Evolutionary conservation across 352 stramenopile genomes (phyloP), one percentile per base, ranked within the genome.

Genomic region (Globisporangium recalcitrans): DNA sequence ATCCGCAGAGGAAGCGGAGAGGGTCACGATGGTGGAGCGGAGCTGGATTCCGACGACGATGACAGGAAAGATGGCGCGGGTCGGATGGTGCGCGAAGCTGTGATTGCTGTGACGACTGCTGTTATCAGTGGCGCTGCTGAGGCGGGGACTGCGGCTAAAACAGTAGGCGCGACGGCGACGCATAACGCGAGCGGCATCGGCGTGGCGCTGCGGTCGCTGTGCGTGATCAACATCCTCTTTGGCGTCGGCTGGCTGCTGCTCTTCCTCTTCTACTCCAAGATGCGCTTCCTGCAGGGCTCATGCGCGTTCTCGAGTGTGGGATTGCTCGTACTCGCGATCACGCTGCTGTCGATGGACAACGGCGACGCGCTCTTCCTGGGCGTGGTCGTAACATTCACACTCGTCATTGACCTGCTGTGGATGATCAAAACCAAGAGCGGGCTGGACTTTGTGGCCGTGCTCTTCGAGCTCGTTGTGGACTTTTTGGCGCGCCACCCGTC

Each of bases 391-490:
- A 67, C 62, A 4, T 63, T 62, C 19, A 67, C 74, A 0, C 67
- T 84, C 9, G 68, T 86, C 22, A 67, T 83, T 16, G 83, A 95
- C 60, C 63, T 89, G 1, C 65, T 77, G 21, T 95, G 86, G 86
- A 90, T 87, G 53, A 53, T 74, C 31, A 80, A 86, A 61, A 79
- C 76, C 42, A 80, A 82, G 58, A 77, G 72, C 61, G 77, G 79
- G 1, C 70, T 93, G 24, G 86, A 95, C 63, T 95, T 95, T 62
- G 84, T 91, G 9, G 78, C 79, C 3, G 81, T 91, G n/a, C 75
- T 95, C 47, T 90, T 93, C 52, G 84, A 93, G 48, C 63, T 95
- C n/a, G 78, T 95, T 11, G 73, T 83, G 19, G 80, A 88, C 10
- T 83, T 93, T 46, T 52, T 92, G 19, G 49, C 76, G 44, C 67